Evolutionary conservation across 1,284 basidiomycete genomes (phyloP).

Genomic region (Naganishia sp.): DNA sequence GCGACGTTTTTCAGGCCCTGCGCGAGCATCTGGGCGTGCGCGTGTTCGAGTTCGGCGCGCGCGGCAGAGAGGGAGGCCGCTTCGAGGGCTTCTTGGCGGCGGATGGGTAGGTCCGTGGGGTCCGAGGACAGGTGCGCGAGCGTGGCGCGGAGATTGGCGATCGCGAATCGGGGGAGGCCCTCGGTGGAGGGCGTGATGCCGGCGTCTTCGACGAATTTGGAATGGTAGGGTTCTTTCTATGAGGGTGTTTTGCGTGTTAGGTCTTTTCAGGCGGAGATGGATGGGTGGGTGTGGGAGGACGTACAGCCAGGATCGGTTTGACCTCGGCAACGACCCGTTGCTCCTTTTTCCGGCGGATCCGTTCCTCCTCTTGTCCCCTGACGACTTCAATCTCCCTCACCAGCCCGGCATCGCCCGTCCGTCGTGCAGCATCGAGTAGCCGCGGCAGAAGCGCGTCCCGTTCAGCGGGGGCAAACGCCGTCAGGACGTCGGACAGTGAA

Average conservation of each 20-base stretch:
- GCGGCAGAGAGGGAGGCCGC: conserved; percentile 82
- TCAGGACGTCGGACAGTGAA: conserved; percentile 37
- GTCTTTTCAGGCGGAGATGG: no score
- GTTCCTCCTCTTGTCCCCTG: conserved; percentile 39
- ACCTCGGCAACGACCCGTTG: conserved; percentile 45
- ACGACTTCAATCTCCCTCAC: conserved; percentile 36
- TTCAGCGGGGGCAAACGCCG: conserved; percentile 39
- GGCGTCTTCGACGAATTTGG: conserved; percentile 20
- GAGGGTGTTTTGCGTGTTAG: no score
- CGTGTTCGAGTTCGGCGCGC: conserved; percentile 67
- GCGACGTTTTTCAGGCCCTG: conserved; percentile 60
- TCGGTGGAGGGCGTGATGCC: conserved; percentile 6
- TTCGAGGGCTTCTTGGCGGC: conserved; percentile 80
- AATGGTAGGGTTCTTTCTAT: conserved; percentile 27
- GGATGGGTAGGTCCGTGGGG: conserved; percentile 62
- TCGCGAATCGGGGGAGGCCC: conserved; percentile 56
- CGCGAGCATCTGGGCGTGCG: conserved; percentile 63
- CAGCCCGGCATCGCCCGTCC: conserved; percentile 34
- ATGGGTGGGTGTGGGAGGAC: no score
- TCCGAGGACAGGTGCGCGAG: conserved; percentile 48
- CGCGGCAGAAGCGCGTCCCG: conserved; percentile 40
- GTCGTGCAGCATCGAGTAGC: conserved; percentile 37
- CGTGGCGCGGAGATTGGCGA: conserved; percentile 64
- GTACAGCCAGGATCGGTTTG: conserved; percentile 29
- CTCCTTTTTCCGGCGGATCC: conserved; percentile 32